phyloP scores from a whole-genome alignment of 108 stramenopile species.

The Fragilaria crotonensis region DNA sequence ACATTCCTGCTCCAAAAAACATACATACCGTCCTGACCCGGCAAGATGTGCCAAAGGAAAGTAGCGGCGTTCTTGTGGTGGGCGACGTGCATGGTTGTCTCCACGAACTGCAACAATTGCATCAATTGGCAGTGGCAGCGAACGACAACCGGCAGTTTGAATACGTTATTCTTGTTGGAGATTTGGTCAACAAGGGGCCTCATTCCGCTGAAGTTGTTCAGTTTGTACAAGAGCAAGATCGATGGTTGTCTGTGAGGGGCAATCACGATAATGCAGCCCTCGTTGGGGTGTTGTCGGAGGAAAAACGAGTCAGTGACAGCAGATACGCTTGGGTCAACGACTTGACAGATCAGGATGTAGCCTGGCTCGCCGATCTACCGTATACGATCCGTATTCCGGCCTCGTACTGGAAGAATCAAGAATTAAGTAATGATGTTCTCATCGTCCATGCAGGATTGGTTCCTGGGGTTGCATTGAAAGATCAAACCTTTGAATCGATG shows the following conservation, averaged over 20 bases:
- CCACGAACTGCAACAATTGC: slow-evolving; percentile 53
- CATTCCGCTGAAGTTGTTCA: slow-evolving; percentile 63
- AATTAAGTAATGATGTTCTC: slow-evolving; percentile 22
- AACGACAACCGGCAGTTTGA: slow-evolving; percentile 33
- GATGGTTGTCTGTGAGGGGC: slow-evolving; percentile 69
- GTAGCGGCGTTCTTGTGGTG: slow-evolving; percentile 45
- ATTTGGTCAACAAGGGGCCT: slow-evolving; percentile 90
- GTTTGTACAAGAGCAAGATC: slow-evolving; percentile 20
- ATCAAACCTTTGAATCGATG: slow-evolving; percentile 41
- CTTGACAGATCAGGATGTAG: slow-evolving; percentile 44
- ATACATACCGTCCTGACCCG: slow-evolving; percentile 17
- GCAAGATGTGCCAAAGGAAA: neutral
- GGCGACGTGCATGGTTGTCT: slow-evolving; percentile 86
- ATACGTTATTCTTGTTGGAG: slow-evolving; percentile 79
- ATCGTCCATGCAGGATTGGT: slow-evolving; percentile 66
- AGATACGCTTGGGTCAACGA: too few species aligned
- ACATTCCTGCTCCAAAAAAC: slow-evolving; percentile 29
- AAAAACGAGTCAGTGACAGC: too few species aligned
- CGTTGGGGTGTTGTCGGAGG: too few species aligned
- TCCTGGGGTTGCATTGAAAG: slow-evolving; percentile 25
- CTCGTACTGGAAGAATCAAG: slow-evolving; percentile 9
- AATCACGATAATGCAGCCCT: slow-evolving; percentile 88
- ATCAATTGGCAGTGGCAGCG: slow-evolving; percentile 38
- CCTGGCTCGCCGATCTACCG: slow-evolving; percentile 63
- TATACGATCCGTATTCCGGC: slow-evolving; percentile 56